phyloP scores from a whole-genome alignment of 2,329 filamentous ascomycete species.

The Aaosphaeria arxii region DNA sequence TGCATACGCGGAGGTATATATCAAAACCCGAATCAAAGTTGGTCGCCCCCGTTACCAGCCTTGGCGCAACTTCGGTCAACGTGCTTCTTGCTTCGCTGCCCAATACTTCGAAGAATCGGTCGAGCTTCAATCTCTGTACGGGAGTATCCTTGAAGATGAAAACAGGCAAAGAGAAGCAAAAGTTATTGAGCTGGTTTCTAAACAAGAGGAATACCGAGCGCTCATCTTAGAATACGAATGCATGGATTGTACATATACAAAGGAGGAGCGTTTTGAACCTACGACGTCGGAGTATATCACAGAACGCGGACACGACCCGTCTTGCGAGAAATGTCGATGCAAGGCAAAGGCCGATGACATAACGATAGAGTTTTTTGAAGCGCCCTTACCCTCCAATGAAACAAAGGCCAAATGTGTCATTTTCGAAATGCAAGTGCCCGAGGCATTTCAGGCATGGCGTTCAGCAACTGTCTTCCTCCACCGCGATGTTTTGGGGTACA shows the following conservation, averaged over 20 bases:
- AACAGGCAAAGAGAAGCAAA: slow-evolving; percentile 12
- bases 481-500: slow-evolving; percentile 34
- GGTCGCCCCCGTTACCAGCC: slow-evolving; percentile 24
- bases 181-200: slow-evolving; percentile 12
- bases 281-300: too few relatives aligned
- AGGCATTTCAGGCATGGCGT: slow-evolving; percentile 47
- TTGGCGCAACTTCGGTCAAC: slow-evolving; percentile 33
- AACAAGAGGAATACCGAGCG: slow-evolving; percentile 7
- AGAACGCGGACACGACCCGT: slow-evolving; percentile 4
- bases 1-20: slow-evolving; percentile 45
- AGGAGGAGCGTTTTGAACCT: neutral
- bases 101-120: slow-evolving; percentile 48
- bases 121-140: slow-evolving; percentile 36
- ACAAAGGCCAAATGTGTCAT: slow-evolving; percentile 43
- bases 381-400: slow-evolving; percentile 48
- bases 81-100: slow-evolving; percentile 43
- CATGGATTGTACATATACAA: neutral
- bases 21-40: slow-evolving; percentile 30
- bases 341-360: slow-evolving; percentile 34
- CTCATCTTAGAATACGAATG: slow-evolving; percentile 8
- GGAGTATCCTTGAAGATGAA: slow-evolving; percentile 42
- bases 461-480: slow-evolving; percentile 47
- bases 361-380: slow-evolving; percentile 52
- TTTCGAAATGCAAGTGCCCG: slow-evolving; percentile 52
- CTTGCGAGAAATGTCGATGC: slow-evolving; percentile 31